Base-by-base conservation (phyloP, 2,329 filamentous ascomycete genomes). In the Fusarium goolgardi region DNA sequence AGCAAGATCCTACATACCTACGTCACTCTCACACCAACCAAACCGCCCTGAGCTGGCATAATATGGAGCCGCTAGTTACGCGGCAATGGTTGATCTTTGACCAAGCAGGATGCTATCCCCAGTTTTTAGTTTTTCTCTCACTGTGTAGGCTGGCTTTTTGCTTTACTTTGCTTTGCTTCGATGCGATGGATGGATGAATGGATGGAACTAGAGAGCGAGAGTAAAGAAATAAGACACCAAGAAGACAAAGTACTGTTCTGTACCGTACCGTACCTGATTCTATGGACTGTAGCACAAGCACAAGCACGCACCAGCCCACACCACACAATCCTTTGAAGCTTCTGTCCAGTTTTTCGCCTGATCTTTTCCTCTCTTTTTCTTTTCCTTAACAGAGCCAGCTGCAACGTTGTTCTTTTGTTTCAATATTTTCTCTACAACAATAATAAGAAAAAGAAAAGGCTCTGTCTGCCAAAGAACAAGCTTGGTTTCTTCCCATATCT, bases 51-150 rank as follows among this genome's bases (percentile, higher is more conserved):
- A 25, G 41, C 34, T 34, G 45, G 41, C 43, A 46, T 54, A 46
- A 53, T 49, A 60, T 69, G 66, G 66, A 49, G 66, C 59, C 47
- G 29, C 45, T 63, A 57, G 66, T 63, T 69, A 59, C 55, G 52
- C 56, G 61, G 47, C 59, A 45, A 39, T 52, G 47, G 23, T n/a
- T 54, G 61, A 69, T 66, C 60, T 53, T 49, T 55, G 34, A 44
- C 63, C 18, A 67, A 54, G 56, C 34, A 63, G 52, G 65, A 67
- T 67, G 43, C 31, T 37, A 18, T 39, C 44, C 47, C 55, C 44
- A 61, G 27, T 53, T 39, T 53, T 58, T 49, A 44, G 6, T 20
- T 53, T 53, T 46, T 61, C 18, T 62, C 21, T 41, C 18, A 59
- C 55, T 59, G 55, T 59, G 50, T 55, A 53, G 39, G 46, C 20